A percentile compares a stretch with the other conserved stretches of the same genome.
phyloP scores from a whole-genome alignment of 2,329 filamentous ascomycete species.

The Arthrobotrys conoides region DNA sequence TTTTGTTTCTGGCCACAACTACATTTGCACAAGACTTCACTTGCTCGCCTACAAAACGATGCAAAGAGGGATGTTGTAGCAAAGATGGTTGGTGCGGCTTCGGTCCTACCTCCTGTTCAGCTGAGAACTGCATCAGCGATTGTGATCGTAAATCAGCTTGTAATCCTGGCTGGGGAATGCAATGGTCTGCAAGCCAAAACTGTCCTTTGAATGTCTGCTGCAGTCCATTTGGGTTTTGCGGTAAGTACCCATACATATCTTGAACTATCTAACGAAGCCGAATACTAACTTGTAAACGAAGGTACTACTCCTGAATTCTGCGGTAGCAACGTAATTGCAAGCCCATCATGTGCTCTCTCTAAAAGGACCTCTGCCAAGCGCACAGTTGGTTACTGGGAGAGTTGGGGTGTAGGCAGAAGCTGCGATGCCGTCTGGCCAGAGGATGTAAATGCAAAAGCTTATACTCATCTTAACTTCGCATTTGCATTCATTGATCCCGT shows the following conservation, averaged over 20 bases:
- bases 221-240: constrained; percentile 17
- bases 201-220: constrained; percentile 39
- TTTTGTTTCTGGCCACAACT: neutral
- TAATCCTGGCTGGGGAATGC: constrained; percentile 24
- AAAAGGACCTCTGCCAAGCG: constrained; percentile 31
- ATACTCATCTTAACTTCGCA: constrained; percentile 63
- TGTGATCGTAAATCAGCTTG: constrained; percentile 27
- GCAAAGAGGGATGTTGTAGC: constrained; percentile 45
- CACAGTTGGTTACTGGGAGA: constrained; percentile 62
- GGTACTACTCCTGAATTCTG: constrained; percentile 35
- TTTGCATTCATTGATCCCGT: constrained; percentile 64
- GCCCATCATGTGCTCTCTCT: constrained; percentile 47
- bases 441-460: constrained; percentile 54
- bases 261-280: neutral
- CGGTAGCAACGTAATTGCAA: constrained; percentile 23
- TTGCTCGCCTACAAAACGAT: constrained; percentile 28
- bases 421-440: constrained; percentile 53
- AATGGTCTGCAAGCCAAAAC: constrained; percentile 24
- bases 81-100: constrained; percentile 31
- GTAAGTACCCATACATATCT: neutral
- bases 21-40: constrained; percentile 25
- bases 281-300: neutral
- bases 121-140: constrained; percentile 20
- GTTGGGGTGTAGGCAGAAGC: constrained; percentile 40
- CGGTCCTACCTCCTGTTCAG: constrained; percentile 15